These are phyloP conservation scores for Penicillium sp. DNA, from an alignment of 2,329 filamentous ascomycete species.

Conservation along the genomic window DNA sequence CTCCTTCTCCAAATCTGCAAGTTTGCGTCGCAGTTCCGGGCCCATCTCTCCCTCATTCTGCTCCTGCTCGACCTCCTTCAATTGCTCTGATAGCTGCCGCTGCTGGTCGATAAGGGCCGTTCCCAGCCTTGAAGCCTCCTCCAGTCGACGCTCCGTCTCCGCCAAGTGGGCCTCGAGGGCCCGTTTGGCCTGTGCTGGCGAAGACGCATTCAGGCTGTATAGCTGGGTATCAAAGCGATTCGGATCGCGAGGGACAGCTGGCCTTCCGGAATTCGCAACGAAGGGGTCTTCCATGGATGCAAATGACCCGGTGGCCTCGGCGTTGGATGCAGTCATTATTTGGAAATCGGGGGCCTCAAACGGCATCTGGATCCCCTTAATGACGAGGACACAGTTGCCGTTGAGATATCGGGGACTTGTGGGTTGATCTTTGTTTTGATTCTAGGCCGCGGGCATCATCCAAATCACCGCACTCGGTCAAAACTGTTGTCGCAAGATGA, in stretches of 20 bases:
- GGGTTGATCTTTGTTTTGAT: slow-evolving; percentile 21
- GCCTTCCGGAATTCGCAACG: slow-evolving; percentile 49
- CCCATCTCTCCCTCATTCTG: slow-evolving; percentile 75
- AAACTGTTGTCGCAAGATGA: slow-evolving; percentile 6
- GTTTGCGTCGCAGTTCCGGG: slow-evolving; percentile 76
- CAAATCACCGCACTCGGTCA: slow-evolving; percentile 19
- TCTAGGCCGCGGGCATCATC: slow-evolving; percentile 34
- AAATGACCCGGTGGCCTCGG: slow-evolving; percentile 19
- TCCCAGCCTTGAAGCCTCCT: slow-evolving; percentile 86
- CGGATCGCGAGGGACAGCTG: slow-evolving; percentile 43
- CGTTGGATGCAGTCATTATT: slow-evolving; percentile 19
- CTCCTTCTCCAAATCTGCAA: slow-evolving; percentile 86
- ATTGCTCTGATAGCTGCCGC: slow-evolving; percentile 73
- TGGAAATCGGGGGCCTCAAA: slow-evolving; percentile 11
- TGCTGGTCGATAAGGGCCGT: slow-evolving; percentile 85
- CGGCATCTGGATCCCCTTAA: slow-evolving; percentile 23
- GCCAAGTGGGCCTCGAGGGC: slow-evolving; percentile 87
- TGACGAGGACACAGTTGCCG: slow-evolving; percentile 26
- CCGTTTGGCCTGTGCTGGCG: slow-evolving; percentile 81
- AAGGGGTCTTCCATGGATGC: slow-evolving; percentile 57
- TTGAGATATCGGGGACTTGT: slow-evolving; percentile 24
- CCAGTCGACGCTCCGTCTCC: slow-evolving; percentile 87
- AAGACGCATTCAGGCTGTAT: slow-evolving; percentile 77
- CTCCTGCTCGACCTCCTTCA: slow-evolving; percentile 80
- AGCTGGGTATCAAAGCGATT: slow-evolving; percentile 80